Conservation (phyloP, 208 protist genomes). For the Crithidia mellificae region DNA sequence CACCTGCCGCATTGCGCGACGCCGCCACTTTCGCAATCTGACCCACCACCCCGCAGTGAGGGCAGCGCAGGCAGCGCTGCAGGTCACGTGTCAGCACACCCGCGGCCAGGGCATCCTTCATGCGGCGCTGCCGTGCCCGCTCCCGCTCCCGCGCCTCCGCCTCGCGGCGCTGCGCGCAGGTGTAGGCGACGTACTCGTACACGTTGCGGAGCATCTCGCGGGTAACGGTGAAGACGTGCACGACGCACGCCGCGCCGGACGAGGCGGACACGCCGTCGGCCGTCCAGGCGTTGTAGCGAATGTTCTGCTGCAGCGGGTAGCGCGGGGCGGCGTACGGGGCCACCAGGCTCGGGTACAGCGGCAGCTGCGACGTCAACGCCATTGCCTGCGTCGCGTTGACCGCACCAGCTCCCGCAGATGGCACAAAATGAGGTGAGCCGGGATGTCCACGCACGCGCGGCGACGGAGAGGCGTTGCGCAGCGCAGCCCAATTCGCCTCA, state of each 20-base stretch:
- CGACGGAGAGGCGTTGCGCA: conserved; percentile 1
- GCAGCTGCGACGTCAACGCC: conserved; percentile 5
- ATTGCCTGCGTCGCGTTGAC: no score
- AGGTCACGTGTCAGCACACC: conserved; percentile 20
- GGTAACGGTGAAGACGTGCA: conserved; percentile 40
- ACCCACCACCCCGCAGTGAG: conserved; percentile 23
- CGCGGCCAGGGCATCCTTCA: conserved; percentile 10
- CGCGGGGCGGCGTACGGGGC: conserved; percentile 21
- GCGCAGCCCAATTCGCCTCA: conserved; percentile 8
- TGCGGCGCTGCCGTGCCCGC: conserved; percentile 8
- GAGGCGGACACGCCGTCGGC: conserved; percentile 33
- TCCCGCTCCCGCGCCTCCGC: conserved; percentile 11
- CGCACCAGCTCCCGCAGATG: no score
- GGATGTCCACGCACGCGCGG: background rate
- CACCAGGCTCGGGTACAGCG: conserved; percentile 15
- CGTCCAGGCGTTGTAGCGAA: conserved; percentile 31
- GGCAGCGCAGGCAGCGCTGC: conserved; percentile 32
- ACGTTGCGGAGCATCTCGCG: conserved; percentile 28
- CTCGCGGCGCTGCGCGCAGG: conserved; percentile 18
- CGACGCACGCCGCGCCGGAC: conserved; percentile 29
- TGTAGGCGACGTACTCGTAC: conserved; percentile 37
- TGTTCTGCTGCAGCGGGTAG: conserved; percentile 26
- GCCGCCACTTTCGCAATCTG: conserved; percentile 8
- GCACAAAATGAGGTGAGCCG: background rate
- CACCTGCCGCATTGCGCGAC: background rate